Base-by-base conservation (phyloP, 169 alveolate species). In the Plasmodium cynomolgi region DNA sequence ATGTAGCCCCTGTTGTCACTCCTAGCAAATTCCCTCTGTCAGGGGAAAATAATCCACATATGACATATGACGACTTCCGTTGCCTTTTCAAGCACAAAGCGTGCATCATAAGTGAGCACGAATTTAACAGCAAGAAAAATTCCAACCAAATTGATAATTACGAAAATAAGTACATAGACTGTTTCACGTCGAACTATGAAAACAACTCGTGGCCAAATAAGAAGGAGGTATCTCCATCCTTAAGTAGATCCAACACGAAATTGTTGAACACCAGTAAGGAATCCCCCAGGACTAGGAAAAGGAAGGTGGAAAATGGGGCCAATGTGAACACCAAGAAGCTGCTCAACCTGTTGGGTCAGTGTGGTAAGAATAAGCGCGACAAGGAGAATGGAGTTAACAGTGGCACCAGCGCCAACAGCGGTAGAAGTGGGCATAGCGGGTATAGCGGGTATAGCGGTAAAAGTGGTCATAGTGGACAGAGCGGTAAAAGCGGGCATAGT, bases 71-170 rank as follows among this genome's bases (percentile, higher is more conserved):
- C 37, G 95, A 82, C 37, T 91, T 91, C 75, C 83, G 77, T 31
- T 37, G 85, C 34, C 73, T 91, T 33, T 91, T 91, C 74, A 91
- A 91, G 26, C 77, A 81, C 37, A 81, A 82, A 9, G 95, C 92
- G 39, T 91, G 95, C 83, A 37, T 91, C 17, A 81, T 82, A 39
- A 91, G 95, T 82, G 95, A 91, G 54, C 84, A 91, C 44, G 92
- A 91, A 91, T 91, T 58, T 90, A 90, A 81, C n/a, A 90, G 79
- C 37, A 81, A 90, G n/a, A 81, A 90, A 39, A 26, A 71, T 62
- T 33, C 83, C 15, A 80, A n/a, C 26, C 33, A 41, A 44, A 44
- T 33, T 20, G 92, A 73, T 47, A 72, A 72, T 58, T 41, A 31
- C 58, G 92, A 68, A 39, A 82, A 74, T 23, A 81, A 81, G n/a